Evolutionary conservation across 1,284 basidiomycete species (phyloP).

Genomic region (Peniophora sp.): DNA sequence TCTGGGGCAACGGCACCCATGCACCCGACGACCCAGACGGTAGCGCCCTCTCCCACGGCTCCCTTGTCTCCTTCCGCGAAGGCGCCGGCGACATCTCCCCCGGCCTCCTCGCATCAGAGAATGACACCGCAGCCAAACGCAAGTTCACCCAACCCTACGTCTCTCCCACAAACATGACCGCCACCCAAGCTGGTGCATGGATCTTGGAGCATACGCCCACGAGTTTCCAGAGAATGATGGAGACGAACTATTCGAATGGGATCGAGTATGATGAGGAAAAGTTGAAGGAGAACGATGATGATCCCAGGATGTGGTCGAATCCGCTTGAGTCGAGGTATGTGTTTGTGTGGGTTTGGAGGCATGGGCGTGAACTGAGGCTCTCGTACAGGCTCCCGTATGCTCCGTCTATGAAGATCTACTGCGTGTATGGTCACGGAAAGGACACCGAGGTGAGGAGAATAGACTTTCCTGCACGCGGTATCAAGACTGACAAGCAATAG

Average conservation of each 20-base stretch:
- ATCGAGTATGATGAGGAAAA: conserved; percentile 73
- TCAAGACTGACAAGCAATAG: conserved; percentile 23
- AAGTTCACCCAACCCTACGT: conserved; percentile 11
- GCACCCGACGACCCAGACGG: conserved; percentile 75
- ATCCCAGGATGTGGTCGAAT: conserved; percentile 89
- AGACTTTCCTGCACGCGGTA: background rate
- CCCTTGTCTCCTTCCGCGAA: conserved; percentile 75
- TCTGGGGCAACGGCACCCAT: conserved; percentile 78
- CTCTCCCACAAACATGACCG: conserved; percentile 66
- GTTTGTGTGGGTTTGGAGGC: background rate
- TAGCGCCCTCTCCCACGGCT: conserved; percentile 66
- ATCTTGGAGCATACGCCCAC: conserved; percentile 80
- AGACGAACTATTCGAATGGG: conserved; percentile 87
- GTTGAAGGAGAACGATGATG: conserved; percentile 58
- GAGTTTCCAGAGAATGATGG: conserved; percentile 89
- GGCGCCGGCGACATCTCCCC: background rate
- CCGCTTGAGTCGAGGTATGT: conserved; percentile 78
- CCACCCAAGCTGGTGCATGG: conserved; percentile 70
- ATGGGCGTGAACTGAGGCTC: background rate
- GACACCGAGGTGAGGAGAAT: conserved; percentile 73
- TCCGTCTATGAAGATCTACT: conserved; percentile 90
- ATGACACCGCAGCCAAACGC: background rate
- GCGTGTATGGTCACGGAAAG: conserved; percentile 94
- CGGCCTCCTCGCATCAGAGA: background rate
- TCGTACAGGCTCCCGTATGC: conserved; percentile 71